Conservation (phyloP, 2,329 filamentous ascomycete genomes). For the Onygena corvina region DNA sequence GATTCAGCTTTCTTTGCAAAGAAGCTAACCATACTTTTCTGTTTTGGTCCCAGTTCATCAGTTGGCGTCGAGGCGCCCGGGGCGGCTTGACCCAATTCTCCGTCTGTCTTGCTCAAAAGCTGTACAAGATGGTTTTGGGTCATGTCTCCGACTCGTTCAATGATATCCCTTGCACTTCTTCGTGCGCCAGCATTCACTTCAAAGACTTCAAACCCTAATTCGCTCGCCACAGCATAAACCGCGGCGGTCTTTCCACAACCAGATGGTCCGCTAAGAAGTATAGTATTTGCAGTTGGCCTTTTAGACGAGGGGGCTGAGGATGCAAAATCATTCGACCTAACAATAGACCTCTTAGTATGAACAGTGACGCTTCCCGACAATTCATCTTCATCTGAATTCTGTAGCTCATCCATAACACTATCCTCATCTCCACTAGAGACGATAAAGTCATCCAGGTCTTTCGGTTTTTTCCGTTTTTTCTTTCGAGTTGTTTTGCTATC, state of each 20-base stretch:
- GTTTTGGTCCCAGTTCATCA: constrained; percentile 49
- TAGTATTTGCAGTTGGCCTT: constrained; percentile 53
- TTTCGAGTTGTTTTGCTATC: constrained; percentile 25
- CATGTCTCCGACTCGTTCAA: constrained; percentile 94
- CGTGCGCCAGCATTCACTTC: constrained; percentile 80
- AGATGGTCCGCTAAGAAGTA: constrained; percentile 79
- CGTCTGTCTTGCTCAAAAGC: constrained; percentile 27
- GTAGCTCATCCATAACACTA: constrained; percentile 55
- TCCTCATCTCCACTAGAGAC: constrained; percentile 66
- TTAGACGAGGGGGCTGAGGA: constrained; percentile 23
- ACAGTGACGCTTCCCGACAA: constrained; percentile 30
- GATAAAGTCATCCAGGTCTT: constrained; percentile 69
- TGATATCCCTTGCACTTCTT: constrained; percentile 74
- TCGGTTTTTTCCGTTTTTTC: constrained; percentile 52
- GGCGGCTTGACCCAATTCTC: constrained; percentile 25
- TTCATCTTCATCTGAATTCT: constrained; percentile 41
- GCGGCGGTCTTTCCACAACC: constrained; percentile 90
- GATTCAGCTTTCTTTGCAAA: constrained; percentile 48
- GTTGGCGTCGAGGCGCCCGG: not conserved
- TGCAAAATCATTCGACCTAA: constrained; percentile 30
- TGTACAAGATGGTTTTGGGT: constrained; percentile 85
- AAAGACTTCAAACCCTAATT: constrained; percentile 86
- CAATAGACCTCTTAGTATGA: constrained; percentile 28
- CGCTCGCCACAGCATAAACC: constrained; percentile 81
- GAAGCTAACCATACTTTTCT: constrained; percentile 69